Evolutionary conservation across 352 stramenopile genomes (phyloP), one percentile per base, ranked within the genome.

Genomic region (Phytophthora citrophthora): DNA sequence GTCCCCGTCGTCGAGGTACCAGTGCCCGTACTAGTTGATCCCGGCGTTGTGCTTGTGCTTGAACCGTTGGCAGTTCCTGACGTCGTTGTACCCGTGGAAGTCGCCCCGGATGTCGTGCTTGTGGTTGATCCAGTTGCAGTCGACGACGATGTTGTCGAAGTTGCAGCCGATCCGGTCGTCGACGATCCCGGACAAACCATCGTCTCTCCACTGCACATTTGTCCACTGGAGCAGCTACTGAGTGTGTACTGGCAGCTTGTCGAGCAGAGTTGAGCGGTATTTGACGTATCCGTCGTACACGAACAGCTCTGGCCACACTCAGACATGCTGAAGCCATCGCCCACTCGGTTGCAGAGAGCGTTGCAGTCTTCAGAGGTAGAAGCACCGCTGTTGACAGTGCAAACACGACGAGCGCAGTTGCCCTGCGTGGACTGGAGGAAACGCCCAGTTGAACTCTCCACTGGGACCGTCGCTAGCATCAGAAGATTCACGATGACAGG

Each of bases 361-460:
- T 71, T 71, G 45, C 63, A 71, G 56, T 71, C 63, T 55, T 67
- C 50, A 12, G 63, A 67, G 7, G 63, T 55, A n/a, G 56, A 54
- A 7, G 12, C 56, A 23, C 63, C 63, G 11, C 31, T 36, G 18
- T 36, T 59, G 2, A 44, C 49, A 58, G 56, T 53, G 43, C 63
- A 67, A 7, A 71, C 31, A 5, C 63, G 63, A 39, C 63, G 63
- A 27, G 63, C 50, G 6, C 63, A 71, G 36, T 67, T 67, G 43
- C 63, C 63, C 24, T 71, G 63, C 10, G 63, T 40, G 16, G 56
- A 58, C 63, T 67, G 56, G 13, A 71, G 63, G n/a, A 59, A 41
- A 32, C 63, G 63, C 34, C 29, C 56, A 54, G 43, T 29, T 23
- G 38, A 52, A 11, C 56, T 31, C 38, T 71, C 44, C 23, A 57